phyloP scores from a whole-genome alignment of 1,284 basidiomycete species.

The Malassezia slooffiae region DNA sequence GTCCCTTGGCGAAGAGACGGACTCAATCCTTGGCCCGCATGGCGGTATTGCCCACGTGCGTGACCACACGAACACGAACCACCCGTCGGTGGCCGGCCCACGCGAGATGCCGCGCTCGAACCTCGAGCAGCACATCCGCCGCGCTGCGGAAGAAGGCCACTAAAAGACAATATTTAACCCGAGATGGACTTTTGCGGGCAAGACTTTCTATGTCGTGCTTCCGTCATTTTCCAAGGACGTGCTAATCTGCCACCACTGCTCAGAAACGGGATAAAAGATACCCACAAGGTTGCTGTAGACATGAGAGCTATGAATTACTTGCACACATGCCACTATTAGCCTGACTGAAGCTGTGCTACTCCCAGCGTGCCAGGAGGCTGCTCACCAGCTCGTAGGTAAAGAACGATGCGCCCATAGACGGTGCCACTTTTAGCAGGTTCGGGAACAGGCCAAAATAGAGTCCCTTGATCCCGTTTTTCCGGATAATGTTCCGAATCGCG shows the following conservation, averaged over 20 bases:
- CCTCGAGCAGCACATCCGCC: slow-evolving; percentile 15
- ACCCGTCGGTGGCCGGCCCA: slow-evolving; percentile 4
- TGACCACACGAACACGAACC: too few species aligned
- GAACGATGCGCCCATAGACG: slow-evolving; percentile 40
- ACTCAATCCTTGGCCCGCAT: too few species aligned
- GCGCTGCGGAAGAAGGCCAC: too few species aligned
- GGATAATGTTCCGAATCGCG: slow-evolving; percentile 60
- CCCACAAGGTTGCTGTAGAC: too few species aligned
- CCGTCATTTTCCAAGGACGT: too few species aligned
- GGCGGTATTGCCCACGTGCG: too few species aligned
- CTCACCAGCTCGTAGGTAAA: slow-evolving; percentile 34
- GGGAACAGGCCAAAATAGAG: slow-evolving; percentile 82
- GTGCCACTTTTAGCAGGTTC: slow-evolving; percentile 64
- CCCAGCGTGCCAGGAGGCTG: background rate
- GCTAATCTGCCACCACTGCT: too few species aligned
- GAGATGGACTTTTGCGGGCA: too few species aligned
- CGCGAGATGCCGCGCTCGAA: slow-evolving; percentile 14
- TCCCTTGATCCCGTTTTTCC: slow-evolving; percentile 62
- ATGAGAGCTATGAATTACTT: background rate
- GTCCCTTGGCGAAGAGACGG: too few species aligned
- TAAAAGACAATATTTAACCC: too few species aligned
- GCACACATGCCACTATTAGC: background rate
- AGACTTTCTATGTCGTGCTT: too few species aligned
- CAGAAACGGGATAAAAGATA: too few species aligned
- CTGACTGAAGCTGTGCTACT: background rate